Conservation (phyloP, 2,329 filamentous ascomycete species). For the Huntiella savannae region DNA sequence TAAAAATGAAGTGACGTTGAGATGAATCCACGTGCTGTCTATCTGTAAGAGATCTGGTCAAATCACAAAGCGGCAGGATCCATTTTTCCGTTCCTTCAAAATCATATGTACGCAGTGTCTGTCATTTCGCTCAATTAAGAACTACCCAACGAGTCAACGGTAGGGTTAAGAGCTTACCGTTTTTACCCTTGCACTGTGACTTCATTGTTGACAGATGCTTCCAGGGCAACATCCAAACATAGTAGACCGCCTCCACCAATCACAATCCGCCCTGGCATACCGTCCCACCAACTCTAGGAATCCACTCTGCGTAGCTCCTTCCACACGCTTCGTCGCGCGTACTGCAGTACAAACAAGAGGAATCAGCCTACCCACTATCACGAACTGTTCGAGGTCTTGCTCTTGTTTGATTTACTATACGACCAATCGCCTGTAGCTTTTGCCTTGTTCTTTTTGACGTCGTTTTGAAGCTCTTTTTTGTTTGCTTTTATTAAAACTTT, state of each 20-base stretch:
- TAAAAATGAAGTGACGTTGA: background rate
- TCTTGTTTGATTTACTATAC: too few relatives aligned
- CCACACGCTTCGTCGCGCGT: background rate
- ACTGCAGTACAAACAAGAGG: background rate
- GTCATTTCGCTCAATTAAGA: too few relatives aligned
- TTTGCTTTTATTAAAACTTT: too few relatives aligned
- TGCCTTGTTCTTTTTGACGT: too few relatives aligned
- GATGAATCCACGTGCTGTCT: background rate
- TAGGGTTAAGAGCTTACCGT: background rate
- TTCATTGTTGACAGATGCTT: conserved; percentile 4
- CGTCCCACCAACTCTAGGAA: too few relatives aligned
- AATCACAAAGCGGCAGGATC: background rate
- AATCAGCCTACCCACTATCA: too few relatives aligned
- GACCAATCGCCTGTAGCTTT: too few relatives aligned
- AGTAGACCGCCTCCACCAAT: background rate
- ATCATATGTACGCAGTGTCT: background rate
- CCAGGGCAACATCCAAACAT: conserved; percentile 10
- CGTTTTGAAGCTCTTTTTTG: too few relatives aligned
- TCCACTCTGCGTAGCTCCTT: too few relatives aligned
- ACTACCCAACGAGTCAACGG: background rate
- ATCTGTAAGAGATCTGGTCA: conserved; percentile 3
- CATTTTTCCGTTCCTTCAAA: background rate
- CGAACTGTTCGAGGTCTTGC: too few relatives aligned
- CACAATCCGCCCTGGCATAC: background rate
- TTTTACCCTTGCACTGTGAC: background rate